A percentile compares a stretch with the other conserved stretches of the same genome.
phyloP scores from a whole-genome alignment of 2,329 filamentous ascomycete species.

The Ramularia endophylla region DNA sequence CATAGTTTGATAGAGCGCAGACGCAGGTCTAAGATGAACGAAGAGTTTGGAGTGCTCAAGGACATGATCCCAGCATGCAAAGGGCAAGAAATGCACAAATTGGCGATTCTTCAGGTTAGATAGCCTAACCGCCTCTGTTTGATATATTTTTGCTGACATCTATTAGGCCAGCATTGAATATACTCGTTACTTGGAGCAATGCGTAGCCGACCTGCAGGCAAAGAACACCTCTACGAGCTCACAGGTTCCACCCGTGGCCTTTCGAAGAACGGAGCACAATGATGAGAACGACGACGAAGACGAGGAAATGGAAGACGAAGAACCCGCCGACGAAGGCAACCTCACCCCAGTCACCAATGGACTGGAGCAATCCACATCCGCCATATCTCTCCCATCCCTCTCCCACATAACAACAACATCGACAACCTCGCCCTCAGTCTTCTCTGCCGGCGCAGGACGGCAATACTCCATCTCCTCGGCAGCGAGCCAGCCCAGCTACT shows the following conservation, averaged over 20 bases:
- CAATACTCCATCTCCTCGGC: slow-evolving; percentile 38
- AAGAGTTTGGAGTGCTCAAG: slow-evolving; percentile 91
- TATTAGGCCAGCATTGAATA: slow-evolving; percentile 89
- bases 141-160: slow-evolving; percentile 2
- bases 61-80: slow-evolving; percentile 91
- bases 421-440: slow-evolving; percentile 25
- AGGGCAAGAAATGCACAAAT: slow-evolving; percentile 95
- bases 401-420: slow-evolving; percentile 39
- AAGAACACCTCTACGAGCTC: slow-evolving; percentile 31
- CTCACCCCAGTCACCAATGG: slow-evolving; percentile 30
- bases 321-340: slow-evolving; percentile 6
- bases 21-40: slow-evolving; percentile 94
- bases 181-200: slow-evolving; percentile 86
- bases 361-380: slow-evolving; percentile 16
- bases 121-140: neutral
- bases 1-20: slow-evolving; percentile 91
- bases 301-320: slow-evolving; percentile 56
- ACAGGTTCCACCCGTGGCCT: slow-evolving; percentile 14
- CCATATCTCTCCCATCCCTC: slow-evolving; percentile 35
- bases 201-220: slow-evolving; percentile 71
- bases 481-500: slow-evolving; percentile 28
- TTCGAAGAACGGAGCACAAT: slow-evolving; percentile 34
- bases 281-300: slow-evolving; percentile 41
- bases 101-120: slow-evolving; percentile 83
- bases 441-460: slow-evolving; percentile 21